Evolutionary conservation across 345 rosid species (phyloP).

Genomic region (sweet orange (Citrus sinensis)): DVS_A1.0 CM039165.1:26138001-26138500

Average conservation of each 20-base stretch:
- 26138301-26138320: background rate
- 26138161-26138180: background rate
- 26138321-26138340: background rate
- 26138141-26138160: background rate
- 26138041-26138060: background rate
- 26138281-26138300: background rate
- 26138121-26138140: conserved; percentile 5
- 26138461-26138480: too few relatives aligned
- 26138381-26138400: background rate
- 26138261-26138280: background rate
- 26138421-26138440: too few relatives aligned
- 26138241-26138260: too few relatives aligned
- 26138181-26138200: background rate
- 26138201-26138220: background rate
- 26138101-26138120: conserved; percentile 5
- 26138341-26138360: background rate
- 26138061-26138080: conserved; percentile 6
- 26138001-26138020: too few relatives aligned
- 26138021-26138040: background rate
- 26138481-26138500: too few relatives aligned
- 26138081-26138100: background rate
- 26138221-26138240: too few relatives aligned
- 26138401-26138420: background rate
- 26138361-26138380: background rate
- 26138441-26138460: too few relatives aligned